Evolutionary conservation across 306 rosid genomes (phyloP), one percentile per base, ranked within the genome.

Genomic region (Vicia faba): DNA sequence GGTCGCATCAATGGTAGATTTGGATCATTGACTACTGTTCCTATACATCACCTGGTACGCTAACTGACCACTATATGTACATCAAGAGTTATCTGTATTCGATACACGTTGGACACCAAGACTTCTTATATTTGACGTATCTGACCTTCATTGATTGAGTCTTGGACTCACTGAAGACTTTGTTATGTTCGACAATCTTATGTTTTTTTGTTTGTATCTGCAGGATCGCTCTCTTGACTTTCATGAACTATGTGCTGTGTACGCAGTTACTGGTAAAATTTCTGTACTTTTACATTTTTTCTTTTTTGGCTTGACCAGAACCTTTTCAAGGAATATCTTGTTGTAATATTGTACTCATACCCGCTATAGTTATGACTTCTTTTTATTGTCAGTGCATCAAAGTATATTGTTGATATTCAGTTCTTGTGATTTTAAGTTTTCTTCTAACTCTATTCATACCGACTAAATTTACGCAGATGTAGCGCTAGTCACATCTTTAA

Each of bases 191-290:
- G 86, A 70, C 59, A 64, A 18, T 64, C 51, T 67, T 48, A 76
- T 16, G 25, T 10, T 50, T 69, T 56, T 66, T 36, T 54, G 54
- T 70, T 61, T 39, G 28, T 72, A 33, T 69, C 49, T 62, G 63
- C 98, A 93, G 98, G 98, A 93, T 49, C 96, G 96, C 35, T 93
- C 96, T 13, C 95, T 93, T 57, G 98, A 93, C 83, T 93, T 93
- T 70, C 88, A 83, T 8, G 96, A 86, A 74, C 82, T 93, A 84
- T 93, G 98, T 76, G 98, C 98, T 39, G 82, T 93, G 36, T 93
- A 93, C 54, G 98, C 98, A 77, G 88, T 89, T 67, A 89, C 97
- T 5, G 98, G 98, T 93, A 89, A 70, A 61, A 8, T 49, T 74
- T 78, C n/a, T 70, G 44, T 16, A 64, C 6, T 53, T 73, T 54